Evolutionary conservation across 345 rosid genomes (phyloP), one percentile per base, ranked within the genome.

Genomic region (Excoecaria cochinchinensis): DNA sequence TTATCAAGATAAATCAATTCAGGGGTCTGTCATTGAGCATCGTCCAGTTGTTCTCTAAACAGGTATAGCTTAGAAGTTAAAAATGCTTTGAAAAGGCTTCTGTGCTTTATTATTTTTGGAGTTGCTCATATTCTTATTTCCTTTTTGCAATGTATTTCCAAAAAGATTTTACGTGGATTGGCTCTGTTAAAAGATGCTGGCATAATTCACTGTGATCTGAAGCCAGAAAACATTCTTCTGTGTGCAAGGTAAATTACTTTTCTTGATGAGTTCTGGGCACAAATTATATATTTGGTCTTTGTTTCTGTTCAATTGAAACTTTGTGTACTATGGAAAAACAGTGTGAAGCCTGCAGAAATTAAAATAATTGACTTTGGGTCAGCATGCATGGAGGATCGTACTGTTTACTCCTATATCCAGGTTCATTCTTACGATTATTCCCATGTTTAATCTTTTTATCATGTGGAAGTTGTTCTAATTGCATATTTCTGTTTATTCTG

Each of bases 291-390:
- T 6, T 15, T 68, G 42, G 63, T 79, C 24, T 48, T 72, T 78
- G 12, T 24, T 65, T 52, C n/a, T 71, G 24, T 76, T 51, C 66
- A 65, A 60, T 48, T 77, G 71, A 53, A 75, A 53, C 68, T 47
- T 31, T 74, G 81, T 81, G 47, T 73, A 7, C 8, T 73, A 71
- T 59, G 73, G 71, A 71, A 75, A 81, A 86, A 55, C 90, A 96
- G 97, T 77, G 83, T 82, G 88, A 93, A 90, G 87, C 97, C 98
- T 73, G 90, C 99, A 71, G 99, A 88, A 87, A 82, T 96, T 79
- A 96, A 96, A 87, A 90, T 96, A 82, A 96, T 96, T 57, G 99
- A 96, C 88, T 96, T 96, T 78, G 99, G 98, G 84, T 93, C 99
- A 61, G 99, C 98, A 71, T 93, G 99, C 90, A 90, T 84, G 92